These are phyloP conservation scores for Bocquillonia castaneifolia DNA, from an alignment of 441 rosid species.

Conservation along the genomic window DNA sequence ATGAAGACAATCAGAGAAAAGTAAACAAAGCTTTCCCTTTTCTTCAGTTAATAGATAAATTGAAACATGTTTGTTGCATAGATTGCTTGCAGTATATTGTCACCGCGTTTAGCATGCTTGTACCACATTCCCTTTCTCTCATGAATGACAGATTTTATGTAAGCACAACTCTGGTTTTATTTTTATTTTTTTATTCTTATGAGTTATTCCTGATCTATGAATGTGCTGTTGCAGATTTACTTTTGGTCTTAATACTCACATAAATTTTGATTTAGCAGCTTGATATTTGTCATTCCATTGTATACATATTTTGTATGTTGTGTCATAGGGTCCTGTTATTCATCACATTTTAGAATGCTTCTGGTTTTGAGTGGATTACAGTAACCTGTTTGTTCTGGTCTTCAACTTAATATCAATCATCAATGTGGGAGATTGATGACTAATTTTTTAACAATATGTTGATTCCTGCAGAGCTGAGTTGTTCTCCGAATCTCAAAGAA, in stretches of 20 bases:
- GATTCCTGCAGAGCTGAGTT: conserved; percentile 63
- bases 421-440: not conserved
- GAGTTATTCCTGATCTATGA: not conserved
- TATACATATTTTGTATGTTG: not conserved
- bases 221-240: not conserved
- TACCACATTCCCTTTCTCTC: not conserved
- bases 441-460: conserved; percentile 16
- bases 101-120: not conserved
- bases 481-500: conserved; percentile 78
- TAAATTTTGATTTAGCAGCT: not conserved
- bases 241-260: not conserved
- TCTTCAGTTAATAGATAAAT: not conserved
- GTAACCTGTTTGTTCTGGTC: not conserved
- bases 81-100: not conserved
- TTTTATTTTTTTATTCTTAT: not conserved
- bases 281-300: too few species aligned
- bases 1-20: conserved; percentile 91
- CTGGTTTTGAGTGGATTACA: not conserved
- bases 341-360: not conserved
- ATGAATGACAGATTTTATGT: not conserved
- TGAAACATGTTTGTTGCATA: not conserved
- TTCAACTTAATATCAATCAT: not conserved
- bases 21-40: conserved; percentile 33
- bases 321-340: not conserved
- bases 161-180: not conserved